A percentile compares a stretch with the other conserved stretches of the same genome.
Conservation (phyloP, 202 grass and related monocot species). For the Panicum virgatum region DNA sequence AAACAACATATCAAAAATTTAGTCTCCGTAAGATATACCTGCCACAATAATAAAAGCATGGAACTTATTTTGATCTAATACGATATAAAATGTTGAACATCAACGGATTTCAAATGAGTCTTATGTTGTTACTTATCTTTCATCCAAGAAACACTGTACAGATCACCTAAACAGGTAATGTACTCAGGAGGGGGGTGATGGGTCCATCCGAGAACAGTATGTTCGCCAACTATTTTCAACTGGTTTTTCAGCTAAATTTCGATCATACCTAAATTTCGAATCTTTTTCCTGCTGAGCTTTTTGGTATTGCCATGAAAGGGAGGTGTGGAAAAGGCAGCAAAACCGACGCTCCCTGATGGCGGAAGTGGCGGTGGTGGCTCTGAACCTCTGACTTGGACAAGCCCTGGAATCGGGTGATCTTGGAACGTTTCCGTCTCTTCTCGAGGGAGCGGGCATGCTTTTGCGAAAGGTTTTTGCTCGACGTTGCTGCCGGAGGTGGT, state of each 20-base stretch:
- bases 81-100: too few species aligned
- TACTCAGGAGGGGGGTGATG: conserved; percentile 71
- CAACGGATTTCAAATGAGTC: conserved; percentile 9
- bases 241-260: conserved; percentile 83
- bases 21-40: too few species aligned
- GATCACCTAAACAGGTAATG: conserved; percentile 76
- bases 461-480: neutral
- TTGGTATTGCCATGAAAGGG: neutral
- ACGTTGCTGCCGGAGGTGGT: neutral
- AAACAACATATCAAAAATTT: conserved; percentile 15
- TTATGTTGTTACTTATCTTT: conserved; percentile 78
- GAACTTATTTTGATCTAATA: conserved; percentile 2
- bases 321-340: neutral
- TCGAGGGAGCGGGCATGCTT: conserved; percentile 32
- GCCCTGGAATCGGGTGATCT: neutral
- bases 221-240: conserved; percentile 83
- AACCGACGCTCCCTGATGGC: neutral
- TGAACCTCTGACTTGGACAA: neutral
- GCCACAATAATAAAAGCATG: too few species aligned
- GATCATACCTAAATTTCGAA: too few species aligned
- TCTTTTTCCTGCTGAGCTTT: neutral
- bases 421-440: conserved; percentile 13
- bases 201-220: conserved; percentile 74
- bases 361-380: neutral
- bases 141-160: conserved; percentile 97